A percentile compares a stretch with the other conserved stretches of the same genome.
These are phyloP conservation scores for Naganishia randhawae DNA, from an alignment of 768 basidiomycete species.

Conservation along the genomic window DNA sequence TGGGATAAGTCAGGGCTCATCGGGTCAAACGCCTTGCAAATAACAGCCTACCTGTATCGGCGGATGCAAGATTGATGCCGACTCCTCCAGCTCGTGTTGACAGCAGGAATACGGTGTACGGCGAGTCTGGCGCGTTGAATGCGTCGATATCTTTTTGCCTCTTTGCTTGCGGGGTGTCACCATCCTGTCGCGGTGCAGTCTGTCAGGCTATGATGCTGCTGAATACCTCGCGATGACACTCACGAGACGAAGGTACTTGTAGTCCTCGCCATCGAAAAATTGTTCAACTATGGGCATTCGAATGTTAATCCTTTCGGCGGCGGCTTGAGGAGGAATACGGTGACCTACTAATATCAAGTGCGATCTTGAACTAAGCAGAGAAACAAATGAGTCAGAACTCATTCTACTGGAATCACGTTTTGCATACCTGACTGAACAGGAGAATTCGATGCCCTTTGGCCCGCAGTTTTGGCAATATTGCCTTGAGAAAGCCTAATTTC, in stretches of 20 bases:
- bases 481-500: slow-evolving; percentile 75
- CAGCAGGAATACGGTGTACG: slow-evolving; percentile 83
- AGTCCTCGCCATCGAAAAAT: slow-evolving; percentile 74
- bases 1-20: slow-evolving; percentile 24
- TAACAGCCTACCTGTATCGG: slow-evolving; percentile 70
- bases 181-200: slow-evolving; percentile 61
- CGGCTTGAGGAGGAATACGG: neutral
- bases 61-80: slow-evolving; percentile 77
- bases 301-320: neutral
- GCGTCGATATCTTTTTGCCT: slow-evolving; percentile 93
- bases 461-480: slow-evolving; percentile 75
- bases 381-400: neutral
- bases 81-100: slow-evolving; percentile 89
- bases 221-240: slow-evolving; percentile 26
- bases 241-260: slow-evolving; percentile 75
- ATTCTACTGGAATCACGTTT: neutral
- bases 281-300: slow-evolving; percentile 63
- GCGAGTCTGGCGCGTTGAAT: slow-evolving; percentile 82
- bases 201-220: neutral
- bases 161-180: slow-evolving; percentile 74
- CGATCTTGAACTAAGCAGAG: slow-evolving; percentile 72
- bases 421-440: slow-evolving; percentile 78
- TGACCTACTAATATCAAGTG: slow-evolving; percentile 62
- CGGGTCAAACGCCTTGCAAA: slow-evolving; percentile 55
- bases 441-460: slow-evolving; percentile 81